Conservation (phyloP, 2,329 filamentous ascomycete genomes). For the Aspergillus bombycis region DNA sequence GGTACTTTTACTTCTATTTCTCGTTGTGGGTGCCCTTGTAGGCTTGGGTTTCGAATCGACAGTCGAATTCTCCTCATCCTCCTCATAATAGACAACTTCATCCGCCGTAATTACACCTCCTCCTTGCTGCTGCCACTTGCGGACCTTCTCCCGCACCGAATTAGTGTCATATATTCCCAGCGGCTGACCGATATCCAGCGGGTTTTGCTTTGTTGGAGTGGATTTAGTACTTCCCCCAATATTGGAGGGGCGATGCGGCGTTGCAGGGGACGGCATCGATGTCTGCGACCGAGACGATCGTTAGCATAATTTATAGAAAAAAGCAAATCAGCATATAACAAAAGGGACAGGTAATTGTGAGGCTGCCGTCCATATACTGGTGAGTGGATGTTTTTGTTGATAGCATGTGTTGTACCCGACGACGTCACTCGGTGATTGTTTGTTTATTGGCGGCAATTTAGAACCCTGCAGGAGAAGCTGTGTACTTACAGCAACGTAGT, state of each 20-base stretch:
- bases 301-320: conserved; percentile 16
- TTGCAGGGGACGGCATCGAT: conserved; percentile 47
- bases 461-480: not conserved
- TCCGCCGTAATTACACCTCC: conserved; percentile 67
- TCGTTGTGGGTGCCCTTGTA: conserved; percentile 31
- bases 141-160: conserved; percentile 77
- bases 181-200: conserved; percentile 52
- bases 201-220: conserved; percentile 58
- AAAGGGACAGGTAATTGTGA: conserved; percentile 10
- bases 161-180: conserved; percentile 63
- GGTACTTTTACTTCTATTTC: conserved; percentile 56
- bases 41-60: conserved; percentile 28
- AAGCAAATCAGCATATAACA: not conserved
- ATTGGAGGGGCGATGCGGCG: conserved; percentile 42
- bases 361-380: not conserved
- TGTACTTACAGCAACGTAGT: not conserved
- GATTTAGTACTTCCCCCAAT: conserved; percentile 60
- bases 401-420: conserved; percentile 8
- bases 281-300: conserved; percentile 16
- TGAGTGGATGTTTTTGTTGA: conserved; percentile 9
- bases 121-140: conserved; percentile 81
- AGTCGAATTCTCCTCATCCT: conserved; percentile 49
- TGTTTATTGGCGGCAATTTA: conserved; percentile 11
- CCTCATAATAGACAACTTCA: conserved; percentile 59
- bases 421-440: conserved; percentile 19